phyloP scores from a whole-genome alignment of 768 basidiomycete genomes.

The Tylopilus sp. region DNA sequence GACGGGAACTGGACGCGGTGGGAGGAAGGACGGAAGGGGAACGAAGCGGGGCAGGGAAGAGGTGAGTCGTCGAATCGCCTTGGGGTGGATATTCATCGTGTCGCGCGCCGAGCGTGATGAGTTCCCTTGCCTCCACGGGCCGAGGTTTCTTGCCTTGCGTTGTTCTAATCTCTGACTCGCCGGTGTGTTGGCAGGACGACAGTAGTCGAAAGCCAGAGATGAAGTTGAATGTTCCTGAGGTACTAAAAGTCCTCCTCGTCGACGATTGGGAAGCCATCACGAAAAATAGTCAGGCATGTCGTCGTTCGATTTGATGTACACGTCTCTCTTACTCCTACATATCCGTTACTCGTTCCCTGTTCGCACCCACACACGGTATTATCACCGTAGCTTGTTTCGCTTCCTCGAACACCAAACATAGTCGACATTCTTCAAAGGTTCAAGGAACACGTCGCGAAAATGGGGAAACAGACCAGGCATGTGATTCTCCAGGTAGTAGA shows the following conservation, averaged over 20 bases:
- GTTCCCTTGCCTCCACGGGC: neutral
- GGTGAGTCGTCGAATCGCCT: conserved; percentile 38
- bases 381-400: conserved; percentile 65
- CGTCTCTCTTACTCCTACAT: neutral
- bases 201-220: conserved; percentile 79
- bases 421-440: conserved; percentile 76
- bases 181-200: conserved; percentile 55
- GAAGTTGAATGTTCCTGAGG: conserved; percentile 85
- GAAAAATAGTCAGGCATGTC: conserved; percentile 80
- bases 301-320: neutral
- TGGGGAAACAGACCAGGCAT: conserved; percentile 46
- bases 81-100: neutral
- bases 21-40: conserved; percentile 61
- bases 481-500: conserved; percentile 15
- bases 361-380: too few species aligned
- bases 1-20: conserved; percentile 29
- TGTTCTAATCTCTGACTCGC: neutral
- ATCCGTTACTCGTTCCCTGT: neutral
- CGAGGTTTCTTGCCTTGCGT: neutral
- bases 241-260: conserved; percentile 84
- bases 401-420: conserved; percentile 81
- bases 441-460: conserved; percentile 54
- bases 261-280: conserved; percentile 99
- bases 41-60: conserved; percentile 75
- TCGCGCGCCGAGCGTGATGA: too few species aligned